A percentile compares a stretch with the other conserved stretches of the same genome.
These are phyloP conservation scores for Umbilicus rupestris DNA, from an alignment of 164 flowering plant species.

Conservation along the genomic window DNA sequence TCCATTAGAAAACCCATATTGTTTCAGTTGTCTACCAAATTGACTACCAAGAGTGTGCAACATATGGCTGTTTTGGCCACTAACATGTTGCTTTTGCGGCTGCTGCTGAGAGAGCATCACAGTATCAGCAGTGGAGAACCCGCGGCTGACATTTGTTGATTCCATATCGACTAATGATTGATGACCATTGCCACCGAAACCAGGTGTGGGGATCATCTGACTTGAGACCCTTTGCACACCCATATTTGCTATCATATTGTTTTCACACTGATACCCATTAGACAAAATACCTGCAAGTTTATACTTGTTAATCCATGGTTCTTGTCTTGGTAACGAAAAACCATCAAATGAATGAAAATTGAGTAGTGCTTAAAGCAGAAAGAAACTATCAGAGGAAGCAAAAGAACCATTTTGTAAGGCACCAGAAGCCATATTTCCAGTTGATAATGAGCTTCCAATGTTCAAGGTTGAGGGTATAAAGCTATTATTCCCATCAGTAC, in stretches of 20 bases:
- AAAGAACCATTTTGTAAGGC: constrained; percentile 43
- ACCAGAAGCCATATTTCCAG: constrained; percentile 27
- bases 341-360: too few species aligned
- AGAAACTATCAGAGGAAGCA: constrained; percentile 48
- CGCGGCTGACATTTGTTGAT: constrained; percentile 35
- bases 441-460: constrained; percentile 41
- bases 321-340: not conserved
- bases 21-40: constrained; percentile 59
- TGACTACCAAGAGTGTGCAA: constrained; percentile 64
- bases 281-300: constrained; percentile 46
- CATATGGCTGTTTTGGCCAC: constrained; percentile 62
- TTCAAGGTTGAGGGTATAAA: constrained; percentile 31
- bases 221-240: constrained; percentile 43
- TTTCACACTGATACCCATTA: constrained; percentile 69
- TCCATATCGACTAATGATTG: constrained; percentile 49
- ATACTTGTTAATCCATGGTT: constrained; percentile 3
- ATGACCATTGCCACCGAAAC: constrained; percentile 36
- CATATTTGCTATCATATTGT: constrained; percentile 39
- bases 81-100: constrained; percentile 52
- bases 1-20: constrained; percentile 57
- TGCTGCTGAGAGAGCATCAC: constrained; percentile 40
- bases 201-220: constrained; percentile 98
- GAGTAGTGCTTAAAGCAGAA: constrained; percentile 3
- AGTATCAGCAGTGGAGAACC: constrained; percentile 60
- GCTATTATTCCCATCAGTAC: constrained; percentile 25